A percentile compares a stretch with the other conserved stretches of the same genome.
phyloP scores from a whole-genome alignment of 805 yeast genomes.

The Kuraishia piskuri region DNA sequence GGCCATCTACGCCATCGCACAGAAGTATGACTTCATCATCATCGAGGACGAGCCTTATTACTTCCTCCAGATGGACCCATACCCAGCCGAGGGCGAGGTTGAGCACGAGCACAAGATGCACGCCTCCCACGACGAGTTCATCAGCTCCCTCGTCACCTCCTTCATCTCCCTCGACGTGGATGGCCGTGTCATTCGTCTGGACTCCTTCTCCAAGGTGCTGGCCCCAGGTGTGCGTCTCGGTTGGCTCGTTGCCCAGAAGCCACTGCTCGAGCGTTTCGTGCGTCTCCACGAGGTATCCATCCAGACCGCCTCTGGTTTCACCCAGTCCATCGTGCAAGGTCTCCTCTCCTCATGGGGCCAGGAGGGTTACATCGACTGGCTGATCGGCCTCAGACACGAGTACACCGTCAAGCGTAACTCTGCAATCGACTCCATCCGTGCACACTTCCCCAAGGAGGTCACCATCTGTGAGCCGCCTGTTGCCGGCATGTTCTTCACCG shows the following conservation, averaged over 20 bases:
- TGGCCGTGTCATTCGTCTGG: slow-evolving; percentile 85
- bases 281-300: slow-evolving; percentile 75
- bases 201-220: slow-evolving; percentile 82
- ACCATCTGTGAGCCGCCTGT: slow-evolving; percentile 48
- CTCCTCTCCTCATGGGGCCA: slow-evolving; percentile 86
- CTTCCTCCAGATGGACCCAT: slow-evolving; percentile 87
- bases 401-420: slow-evolving; percentile 85
- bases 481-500: slow-evolving; percentile 85
- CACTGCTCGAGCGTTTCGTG: slow-evolving; percentile 53
- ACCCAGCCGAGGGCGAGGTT: slow-evolving; percentile 26
- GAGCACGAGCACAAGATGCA: slow-evolving; percentile 1
- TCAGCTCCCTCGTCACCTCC: slow-evolving; percentile 63
- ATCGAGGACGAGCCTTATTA: slow-evolving; percentile 97
- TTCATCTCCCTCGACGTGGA: slow-evolving; percentile 71
- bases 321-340: slow-evolving; percentile 64
- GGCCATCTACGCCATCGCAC: slow-evolving; percentile 68
- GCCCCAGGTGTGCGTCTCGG: slow-evolving; percentile 91
- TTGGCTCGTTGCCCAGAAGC: slow-evolving; percentile 74
- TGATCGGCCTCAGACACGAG: slow-evolving; percentile 69
- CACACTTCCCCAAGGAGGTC: slow-evolving; percentile 42
- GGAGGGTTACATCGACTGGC: slow-evolving; percentile 81
- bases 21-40: slow-evolving; percentile 77
- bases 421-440: slow-evolving; percentile 66
- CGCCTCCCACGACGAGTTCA: slow-evolving; percentile 53
- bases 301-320: slow-evolving; percentile 76